These are phyloP conservation scores for Vaccinium corymbosum DNA, from an alignment of 148 eudicot genomes.

Conservation along the genomic window DNA sequence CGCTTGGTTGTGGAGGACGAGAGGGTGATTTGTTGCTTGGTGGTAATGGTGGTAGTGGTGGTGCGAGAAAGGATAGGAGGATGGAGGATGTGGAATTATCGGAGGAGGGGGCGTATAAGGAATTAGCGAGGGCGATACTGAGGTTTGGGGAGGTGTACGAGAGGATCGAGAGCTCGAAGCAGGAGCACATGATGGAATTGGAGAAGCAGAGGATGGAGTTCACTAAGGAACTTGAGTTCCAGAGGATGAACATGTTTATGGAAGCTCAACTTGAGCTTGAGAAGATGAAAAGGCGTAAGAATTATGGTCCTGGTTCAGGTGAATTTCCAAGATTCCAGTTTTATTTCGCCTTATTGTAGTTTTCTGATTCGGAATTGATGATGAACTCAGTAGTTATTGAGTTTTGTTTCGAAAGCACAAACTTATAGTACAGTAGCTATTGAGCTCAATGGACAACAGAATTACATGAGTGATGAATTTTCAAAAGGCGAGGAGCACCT, in stretches of 20 bases:
- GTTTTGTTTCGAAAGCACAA: neutral
- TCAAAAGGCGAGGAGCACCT: too few relatives aligned
- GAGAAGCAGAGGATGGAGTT: conserved; percentile 70
- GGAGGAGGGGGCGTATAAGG: conserved; percentile 16
- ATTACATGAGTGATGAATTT: too few relatives aligned
- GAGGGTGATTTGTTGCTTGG: conserved; percentile 35
- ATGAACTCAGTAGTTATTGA: conserved; percentile 1
- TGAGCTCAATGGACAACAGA: too few relatives aligned
- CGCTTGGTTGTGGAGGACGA: conserved; percentile 28
- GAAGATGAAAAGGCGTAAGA: conserved; percentile 39
- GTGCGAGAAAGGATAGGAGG: conserved; percentile 29
- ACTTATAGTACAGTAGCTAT: too few relatives aligned
- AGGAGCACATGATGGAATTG: conserved; percentile 42
- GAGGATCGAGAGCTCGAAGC: conserved; percentile 56
- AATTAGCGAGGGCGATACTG: conserved; percentile 49
- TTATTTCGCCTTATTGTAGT: neutral
- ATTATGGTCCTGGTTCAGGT: conserved; percentile 13
- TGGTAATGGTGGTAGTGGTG: conserved; percentile 8
- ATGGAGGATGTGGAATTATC: conserved; percentile 7
- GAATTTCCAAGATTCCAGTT: neutral
- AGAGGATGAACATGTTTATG: conserved; percentile 54
- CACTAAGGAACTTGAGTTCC: conserved; percentile 56
- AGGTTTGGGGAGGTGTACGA: conserved; percentile 51
- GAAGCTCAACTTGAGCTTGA: conserved; percentile 48
- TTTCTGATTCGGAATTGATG: neutral